Evolutionary conservation across 192 early-diverging fungal genomes (phyloP).

Genomic region (Phycomyces blakesleeanus): DNA sequence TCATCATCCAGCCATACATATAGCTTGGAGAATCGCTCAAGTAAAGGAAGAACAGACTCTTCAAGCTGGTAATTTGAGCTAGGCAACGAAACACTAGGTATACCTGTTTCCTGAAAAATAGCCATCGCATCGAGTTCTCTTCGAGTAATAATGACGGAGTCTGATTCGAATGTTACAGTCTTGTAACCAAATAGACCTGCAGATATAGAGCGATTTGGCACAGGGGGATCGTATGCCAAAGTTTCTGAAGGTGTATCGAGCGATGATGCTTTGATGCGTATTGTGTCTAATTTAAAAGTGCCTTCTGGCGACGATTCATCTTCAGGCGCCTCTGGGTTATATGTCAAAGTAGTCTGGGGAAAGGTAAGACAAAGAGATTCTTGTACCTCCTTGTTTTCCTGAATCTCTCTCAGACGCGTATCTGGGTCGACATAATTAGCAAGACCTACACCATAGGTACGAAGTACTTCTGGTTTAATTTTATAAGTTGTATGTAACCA

Average conservation of each 20-base stretch:
- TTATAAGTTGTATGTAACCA: constrained; percentile 23
- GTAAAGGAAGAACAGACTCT: constrained; percentile 49
- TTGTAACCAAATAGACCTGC: constrained; percentile 66
- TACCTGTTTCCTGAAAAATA: constrained; percentile 60
- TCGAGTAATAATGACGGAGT: constrained; percentile 53
- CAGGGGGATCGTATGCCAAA: constrained; percentile 50
- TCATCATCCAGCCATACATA: constrained; percentile 71
- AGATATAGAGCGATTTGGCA: constrained; percentile 6
- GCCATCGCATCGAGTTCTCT: constrained; percentile 67
- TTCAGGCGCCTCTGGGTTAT: neutral
- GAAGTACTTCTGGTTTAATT: constrained; percentile 17
- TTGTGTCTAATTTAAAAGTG: constrained; percentile 27
- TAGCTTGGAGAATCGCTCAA: constrained; percentile 61
- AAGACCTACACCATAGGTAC: constrained; percentile 45
- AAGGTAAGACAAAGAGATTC: constrained; percentile 34
- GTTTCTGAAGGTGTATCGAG: constrained; percentile 27
- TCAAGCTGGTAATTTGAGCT: constrained; percentile 53
- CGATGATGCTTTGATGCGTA: constrained; percentile 50
- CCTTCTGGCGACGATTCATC: constrained; percentile 1
- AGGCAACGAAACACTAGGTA: constrained; percentile 58
- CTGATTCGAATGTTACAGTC: constrained; percentile 35
- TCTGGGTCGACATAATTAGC: constrained; percentile 36
- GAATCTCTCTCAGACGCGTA: constrained; percentile 16
- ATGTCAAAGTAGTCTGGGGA: constrained; percentile 33
- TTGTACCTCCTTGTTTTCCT: neutral